Percentiles rank a stretch among this genome's conserved stretches.
Evolutionary conservation across 805 yeast species (phyloP).

Genomic region (Candida argentea): DNA sequence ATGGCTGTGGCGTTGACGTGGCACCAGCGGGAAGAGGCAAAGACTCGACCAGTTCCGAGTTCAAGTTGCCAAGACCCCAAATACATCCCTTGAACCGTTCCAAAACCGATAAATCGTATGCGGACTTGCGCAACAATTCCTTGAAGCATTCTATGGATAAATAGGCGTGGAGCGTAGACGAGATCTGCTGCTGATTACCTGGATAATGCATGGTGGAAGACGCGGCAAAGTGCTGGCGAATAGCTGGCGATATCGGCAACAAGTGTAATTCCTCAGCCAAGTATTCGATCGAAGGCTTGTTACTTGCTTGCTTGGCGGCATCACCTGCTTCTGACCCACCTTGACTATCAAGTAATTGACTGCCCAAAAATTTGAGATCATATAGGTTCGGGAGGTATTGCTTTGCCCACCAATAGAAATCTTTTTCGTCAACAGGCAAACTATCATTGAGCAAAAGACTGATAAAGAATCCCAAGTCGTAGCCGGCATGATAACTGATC

Average conservation of each 20-base stretch:
- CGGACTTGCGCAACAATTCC: conserved; percentile 34
- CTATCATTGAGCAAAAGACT: conserved; percentile 63
- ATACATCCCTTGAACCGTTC: conserved; percentile 38
- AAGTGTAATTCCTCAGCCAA: conserved; percentile 60
- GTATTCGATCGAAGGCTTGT: conserved; percentile 44
- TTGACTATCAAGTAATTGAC: conserved; percentile 20
- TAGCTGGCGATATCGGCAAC: conserved; percentile 47
- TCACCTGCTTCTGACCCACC: conserved; percentile 3
- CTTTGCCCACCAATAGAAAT: conserved; percentile 60
- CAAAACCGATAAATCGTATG: conserved; percentile 12
- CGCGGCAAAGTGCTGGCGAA: conserved; percentile 20
- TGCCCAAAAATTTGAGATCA: conserved; percentile 60
- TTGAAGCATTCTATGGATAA: conserved; percentile 56
- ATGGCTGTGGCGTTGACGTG: conserved; percentile 2
- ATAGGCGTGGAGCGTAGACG: conserved; percentile 52
- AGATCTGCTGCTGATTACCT: conserved; percentile 20
- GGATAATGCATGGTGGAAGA: conserved; percentile 9
- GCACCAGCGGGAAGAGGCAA: conserved; percentile 3
- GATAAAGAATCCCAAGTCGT: conserved; percentile 84
- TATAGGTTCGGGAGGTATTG: conserved; percentile 72
- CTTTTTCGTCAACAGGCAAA: conserved; percentile 75
- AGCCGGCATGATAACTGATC: conserved; percentile 90
- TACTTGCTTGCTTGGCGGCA: conserved; percentile 7
- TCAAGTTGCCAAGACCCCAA: conserved; percentile 37
- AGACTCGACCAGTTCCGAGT: conserved; percentile 5